Conservation (phyloP, 331 rosid species). For the Acacia concinna region DNA sequence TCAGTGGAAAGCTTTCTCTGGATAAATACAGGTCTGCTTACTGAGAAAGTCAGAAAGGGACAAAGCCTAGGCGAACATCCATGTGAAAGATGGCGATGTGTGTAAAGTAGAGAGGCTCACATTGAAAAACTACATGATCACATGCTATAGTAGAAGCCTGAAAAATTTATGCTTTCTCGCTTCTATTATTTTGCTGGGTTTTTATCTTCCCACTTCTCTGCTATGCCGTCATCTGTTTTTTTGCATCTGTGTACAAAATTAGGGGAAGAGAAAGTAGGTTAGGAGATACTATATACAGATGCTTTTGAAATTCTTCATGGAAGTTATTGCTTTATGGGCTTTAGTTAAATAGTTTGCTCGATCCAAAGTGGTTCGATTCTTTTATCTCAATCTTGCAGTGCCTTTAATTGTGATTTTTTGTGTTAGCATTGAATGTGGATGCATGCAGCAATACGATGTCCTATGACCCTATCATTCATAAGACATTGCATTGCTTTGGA, state of each 20-base stretch:
- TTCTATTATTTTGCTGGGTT: slow-evolving; percentile 15
- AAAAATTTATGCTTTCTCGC: slow-evolving; percentile 21
- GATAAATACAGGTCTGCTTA: slow-evolving; percentile 42
- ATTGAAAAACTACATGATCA: slow-evolving; percentile 26
- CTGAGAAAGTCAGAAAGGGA: slow-evolving; percentile 62
- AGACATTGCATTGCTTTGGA: too few species aligned
- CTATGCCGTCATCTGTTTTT: slow-evolving; percentile 40
- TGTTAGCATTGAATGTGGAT: neutral
- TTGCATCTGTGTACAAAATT: slow-evolving; percentile 48
- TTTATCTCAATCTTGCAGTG: neutral
- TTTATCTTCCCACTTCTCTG: slow-evolving; percentile 21
- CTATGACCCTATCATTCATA: neutral
- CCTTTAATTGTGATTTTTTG: neutral
- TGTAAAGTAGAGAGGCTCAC: slow-evolving; percentile 31
- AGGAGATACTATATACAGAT: slow-evolving; percentile 24
- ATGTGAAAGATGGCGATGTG: slow-evolving; percentile 35
- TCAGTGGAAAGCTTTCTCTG: slow-evolving; percentile 50
- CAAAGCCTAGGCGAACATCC: slow-evolving; percentile 41
- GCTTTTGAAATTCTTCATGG: slow-evolving; percentile 44
- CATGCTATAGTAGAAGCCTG: slow-evolving; percentile 11
- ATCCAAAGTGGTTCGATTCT: neutral
- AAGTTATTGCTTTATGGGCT: slow-evolving; percentile 31
- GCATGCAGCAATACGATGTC: neutral
- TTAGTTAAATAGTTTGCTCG: slow-evolving; percentile 5
- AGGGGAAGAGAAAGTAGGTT: slow-evolving; percentile 46